Base-by-base conservation (phyloP, 1,284 basidiomycete genomes). In the Tilletia indica region DNA sequence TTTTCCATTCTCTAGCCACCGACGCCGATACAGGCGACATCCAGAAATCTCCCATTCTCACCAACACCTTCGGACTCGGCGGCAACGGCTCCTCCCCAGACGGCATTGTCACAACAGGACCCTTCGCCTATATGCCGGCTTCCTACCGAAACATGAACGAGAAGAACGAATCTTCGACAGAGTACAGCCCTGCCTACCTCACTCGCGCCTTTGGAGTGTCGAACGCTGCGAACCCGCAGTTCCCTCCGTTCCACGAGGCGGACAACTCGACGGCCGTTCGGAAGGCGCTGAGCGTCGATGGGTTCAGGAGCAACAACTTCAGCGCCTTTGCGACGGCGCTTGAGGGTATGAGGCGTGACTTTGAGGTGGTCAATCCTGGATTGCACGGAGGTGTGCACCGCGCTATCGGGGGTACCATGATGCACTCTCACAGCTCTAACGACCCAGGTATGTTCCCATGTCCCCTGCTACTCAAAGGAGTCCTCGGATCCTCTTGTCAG, bases 1-100 rank as follows among this genome's bases (percentile, higher is more conserved):
- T 6, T 54, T 8, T 25, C 31, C 2, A 2, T 54, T n/a, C 16
- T 54, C 9, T 25, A 54, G 51, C 34, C 8, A 38, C 16, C 61
- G 61, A 64, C n/a, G 61, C 61, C 19, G 61, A 64, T 34, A 38
- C 16, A 3, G 61, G 61, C 61, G 19, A 64, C 34, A 16, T 39
- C 3, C 14, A 19, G 36, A 3, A 11, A 1, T 38, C 61, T 9
- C 36, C 61, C 6, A 21, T 64, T 19, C 36, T 64, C 1, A 64
- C 36, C 61, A 39, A 64, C 38, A 38, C 38, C 34, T 16, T 16
- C 3, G 61, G 61, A 4, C 8, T 64, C 34, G 61, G 61, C 16
- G 61, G 61, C 12, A 39, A 64, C n/a, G 61, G 61, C 0, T 38
- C 61, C 9, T 11, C 16, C 34, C 12, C 31, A 2, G 36, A 39